Percentiles rank a stretch among this genome's conserved stretches.
Evolutionary conservation across 306 rosid species (phyloP).

Genomic region (Parietaria judaica): DNA sequence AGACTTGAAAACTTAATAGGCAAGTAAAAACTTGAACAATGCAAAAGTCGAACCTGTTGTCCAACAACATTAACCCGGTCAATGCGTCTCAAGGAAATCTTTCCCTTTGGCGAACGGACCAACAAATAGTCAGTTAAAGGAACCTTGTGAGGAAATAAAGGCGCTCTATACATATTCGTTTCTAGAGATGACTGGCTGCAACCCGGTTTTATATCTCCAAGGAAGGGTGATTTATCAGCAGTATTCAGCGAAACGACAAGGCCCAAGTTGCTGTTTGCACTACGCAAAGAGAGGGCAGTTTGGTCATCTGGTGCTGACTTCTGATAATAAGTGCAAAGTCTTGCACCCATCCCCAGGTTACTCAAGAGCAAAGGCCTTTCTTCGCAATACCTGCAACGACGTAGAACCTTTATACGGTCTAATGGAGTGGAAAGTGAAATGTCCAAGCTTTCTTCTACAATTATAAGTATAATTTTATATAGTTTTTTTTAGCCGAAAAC

Average conservation of each 20-base stretch:
- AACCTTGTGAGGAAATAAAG: conserved; percentile 84
- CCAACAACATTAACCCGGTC: conserved; percentile 79
- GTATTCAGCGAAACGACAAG: conserved; percentile 74
- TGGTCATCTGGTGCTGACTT: conserved; percentile 81
- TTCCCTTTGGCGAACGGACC: conserved; percentile 94
- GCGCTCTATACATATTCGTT: conserved; percentile 96
- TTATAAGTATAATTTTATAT: not conserved
- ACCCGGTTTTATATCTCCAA: conserved; percentile 85
- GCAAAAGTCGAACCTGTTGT: conserved; percentile 64
- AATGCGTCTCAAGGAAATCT: conserved; percentile 77
- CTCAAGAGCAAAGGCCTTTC: conserved; percentile 94
- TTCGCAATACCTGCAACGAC: conserved; percentile 71
- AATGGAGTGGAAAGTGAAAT: not conserved
- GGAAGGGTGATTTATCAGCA: conserved; percentile 93
- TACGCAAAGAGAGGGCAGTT: conserved; percentile 65
- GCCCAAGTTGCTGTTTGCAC: conserved; percentile 55
- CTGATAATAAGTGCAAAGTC: conserved; percentile 90
- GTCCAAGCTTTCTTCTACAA: not conserved
- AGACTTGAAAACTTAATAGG: no score
- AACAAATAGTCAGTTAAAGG: conserved; percentile 74
- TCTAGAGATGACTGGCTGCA: conserved; percentile 78
- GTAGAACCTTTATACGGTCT: not conserved
- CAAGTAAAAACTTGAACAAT: not conserved
- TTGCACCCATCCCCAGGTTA: conserved; percentile 93
- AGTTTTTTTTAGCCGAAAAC: not conserved